Evolutionary conservation across 1,284 basidiomycete genomes (phyloP).

Genomic region (Cystobasidiaceae sp.): DNA sequence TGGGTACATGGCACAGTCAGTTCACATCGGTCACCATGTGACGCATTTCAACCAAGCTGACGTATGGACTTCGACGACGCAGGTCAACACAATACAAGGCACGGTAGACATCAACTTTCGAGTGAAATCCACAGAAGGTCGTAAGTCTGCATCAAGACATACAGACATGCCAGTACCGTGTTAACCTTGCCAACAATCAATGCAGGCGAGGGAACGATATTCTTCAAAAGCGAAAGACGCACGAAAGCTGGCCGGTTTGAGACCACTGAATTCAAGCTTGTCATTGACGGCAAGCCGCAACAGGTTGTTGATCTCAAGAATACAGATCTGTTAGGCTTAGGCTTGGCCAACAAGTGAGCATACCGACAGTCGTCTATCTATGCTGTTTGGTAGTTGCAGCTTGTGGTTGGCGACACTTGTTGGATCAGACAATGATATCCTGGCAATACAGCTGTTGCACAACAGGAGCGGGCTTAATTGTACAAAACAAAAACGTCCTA

Average conservation of each 20-base stretch:
- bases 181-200: too few relatives aligned
- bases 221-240: slow-evolving; percentile 71
- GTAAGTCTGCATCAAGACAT: background rate
- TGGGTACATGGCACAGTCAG: slow-evolving; percentile 62
- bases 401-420: too few relatives aligned
- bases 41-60: slow-evolving; percentile 3
- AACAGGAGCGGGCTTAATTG: too few relatives aligned
- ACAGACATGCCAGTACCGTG: background rate
- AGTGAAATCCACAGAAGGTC: slow-evolving; percentile 64
- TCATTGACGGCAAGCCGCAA: slow-evolving; percentile 60
- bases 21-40: slow-evolving; percentile 31
- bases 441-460: too few relatives aligned
- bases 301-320: slow-evolving; percentile 61
- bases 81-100: slow-evolving; percentile 68
- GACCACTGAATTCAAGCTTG: slow-evolving; percentile 54
- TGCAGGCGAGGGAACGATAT: slow-evolving; percentile 63
- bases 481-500: too few relatives aligned
- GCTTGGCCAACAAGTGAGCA: background rate
- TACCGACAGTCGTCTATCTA: background rate
- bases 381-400: background rate
- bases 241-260: slow-evolving; percentile 66
- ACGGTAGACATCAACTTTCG: slow-evolving; percentile 69
- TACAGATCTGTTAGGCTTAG: slow-evolving; percentile 15
- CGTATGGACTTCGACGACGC: too few relatives aligned
- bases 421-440: too few relatives aligned